Percentiles rank a stretch among this genome's conserved stretches.
These are phyloP conservation scores for Leishmania gerbilli DNA, from an alignment of 208 protist species.

Conservation along the genomic window DNA sequence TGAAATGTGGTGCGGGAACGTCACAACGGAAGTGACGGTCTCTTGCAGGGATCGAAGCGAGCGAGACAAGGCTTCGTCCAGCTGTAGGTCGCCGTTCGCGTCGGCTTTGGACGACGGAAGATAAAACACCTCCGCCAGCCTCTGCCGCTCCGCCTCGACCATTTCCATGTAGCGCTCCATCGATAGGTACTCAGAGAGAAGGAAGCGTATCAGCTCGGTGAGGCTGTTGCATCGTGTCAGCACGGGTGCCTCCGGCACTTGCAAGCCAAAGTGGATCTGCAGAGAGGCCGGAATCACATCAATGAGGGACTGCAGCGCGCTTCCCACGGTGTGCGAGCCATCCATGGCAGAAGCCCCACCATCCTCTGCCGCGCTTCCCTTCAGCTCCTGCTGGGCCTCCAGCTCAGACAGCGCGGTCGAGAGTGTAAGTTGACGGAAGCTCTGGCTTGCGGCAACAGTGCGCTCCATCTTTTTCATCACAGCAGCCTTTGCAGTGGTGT, in stretches of 20 bases:
- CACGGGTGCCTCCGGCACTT: constrained; percentile 18
- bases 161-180: constrained; percentile 36
- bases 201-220: constrained; percentile 18
- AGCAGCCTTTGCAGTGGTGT: constrained; percentile 13
- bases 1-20: constrained; percentile 35
- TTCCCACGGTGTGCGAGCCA: constrained; percentile 7
- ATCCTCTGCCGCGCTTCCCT: neutral
- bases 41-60: constrained; percentile 27
- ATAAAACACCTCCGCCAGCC: constrained; percentile 18
- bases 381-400: constrained; percentile 16
- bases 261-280: constrained; percentile 33
- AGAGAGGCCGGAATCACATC: constrained; percentile 29
- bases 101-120: neutral
- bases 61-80: constrained; percentile 22
- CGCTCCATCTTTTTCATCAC: constrained; percentile 7
- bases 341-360: neutral
- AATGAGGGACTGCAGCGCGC: constrained; percentile 25
- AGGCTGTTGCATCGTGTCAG: constrained; percentile 18
- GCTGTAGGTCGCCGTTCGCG: constrained; percentile 6
- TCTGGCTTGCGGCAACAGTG: neutral
- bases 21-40: constrained; percentile 36
- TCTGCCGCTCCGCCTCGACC: constrained; percentile 21
- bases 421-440: constrained; percentile 4
- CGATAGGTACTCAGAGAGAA: constrained; percentile 33
- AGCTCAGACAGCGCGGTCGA: constrained; percentile 26